Base-by-base conservation (phyloP, 2,329 filamentous ascomycete species). In the Pezicula carpinea region DNA sequence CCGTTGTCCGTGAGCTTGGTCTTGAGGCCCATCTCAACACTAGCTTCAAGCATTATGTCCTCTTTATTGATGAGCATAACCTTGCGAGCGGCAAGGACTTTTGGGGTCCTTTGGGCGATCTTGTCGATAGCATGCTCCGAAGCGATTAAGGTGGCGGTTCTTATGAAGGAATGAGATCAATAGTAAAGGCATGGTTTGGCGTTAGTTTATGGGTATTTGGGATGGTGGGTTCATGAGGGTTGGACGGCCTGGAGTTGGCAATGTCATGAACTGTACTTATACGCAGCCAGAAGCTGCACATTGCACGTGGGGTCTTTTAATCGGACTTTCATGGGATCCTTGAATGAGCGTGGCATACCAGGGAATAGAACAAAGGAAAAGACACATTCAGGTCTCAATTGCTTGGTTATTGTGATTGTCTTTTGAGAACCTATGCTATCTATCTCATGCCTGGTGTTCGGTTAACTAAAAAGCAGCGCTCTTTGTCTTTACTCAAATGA, bases 1-100 rank as follows among this genome's bases (percentile, higher is more conserved):
- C 91, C 31, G 91, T 99, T 56, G 86, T 99, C 58, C 87, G 95
- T 49, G 90, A 96, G 66, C 80, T 99, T 33, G 93, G 93, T 18
- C 79, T 99, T 49, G 93, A 99, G 70, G 91, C 95, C 38, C 93
- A 99, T 69, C 80, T 99, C 56, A 99, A 99, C 71, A 99, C 93
- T 13, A 95, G 89, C 71, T 99, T 99, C 82, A 99, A 99, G 78
- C 93, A 99, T 70, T 99, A 97, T 64, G 93, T 99, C 53, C 79
- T 99, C 49, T 99, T 99, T 69, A 90, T 99, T 58, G 91, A 99
- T 67, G 95, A 99, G 76, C 93, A 97, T 70, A 83, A 82, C 57
- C 72, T 99, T 58, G 90, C 90, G 22, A 95, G 83, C 62, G 93
- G 92, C 43, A 91, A 95, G 69, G 93, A 99, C 68, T 99, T 92